Conservation (phyloP, 768 basidiomycete species). For the Leccinum variicolor region DNA sequence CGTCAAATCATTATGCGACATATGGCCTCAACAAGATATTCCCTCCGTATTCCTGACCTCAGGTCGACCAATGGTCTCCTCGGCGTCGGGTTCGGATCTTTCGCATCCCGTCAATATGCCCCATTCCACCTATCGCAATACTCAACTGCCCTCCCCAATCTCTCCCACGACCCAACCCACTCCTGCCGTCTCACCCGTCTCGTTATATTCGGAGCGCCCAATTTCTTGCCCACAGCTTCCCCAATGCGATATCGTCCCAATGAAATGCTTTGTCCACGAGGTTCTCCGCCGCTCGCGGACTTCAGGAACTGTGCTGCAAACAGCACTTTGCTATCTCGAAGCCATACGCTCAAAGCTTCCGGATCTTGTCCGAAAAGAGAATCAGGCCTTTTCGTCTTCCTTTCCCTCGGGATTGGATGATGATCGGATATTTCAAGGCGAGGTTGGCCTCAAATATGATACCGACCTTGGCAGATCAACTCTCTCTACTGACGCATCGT, state of each 20-base stretch:
- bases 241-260: constrained; percentile 46
- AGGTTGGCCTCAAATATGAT: constrained; percentile 42
- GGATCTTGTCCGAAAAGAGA: constrained; percentile 53
- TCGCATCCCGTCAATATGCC: neutral
- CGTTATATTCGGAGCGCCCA: constrained; percentile 26
- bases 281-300: constrained; percentile 85
- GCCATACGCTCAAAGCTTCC: constrained; percentile 73
- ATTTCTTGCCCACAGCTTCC: constrained; percentile 9
- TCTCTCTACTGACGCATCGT: constrained; percentile 4
- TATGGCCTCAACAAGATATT: constrained; percentile 78
- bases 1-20: constrained; percentile 71
- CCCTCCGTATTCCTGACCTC: constrained; percentile 52
- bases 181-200: constrained; percentile 27
- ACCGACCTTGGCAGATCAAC: constrained; percentile 27
- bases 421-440: constrained; percentile 41
- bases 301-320: constrained; percentile 78
- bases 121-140: constrained; percentile 26
- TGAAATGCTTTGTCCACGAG: constrained; percentile 83
- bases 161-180: constrained; percentile 46
- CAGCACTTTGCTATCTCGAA: constrained; percentile 85
- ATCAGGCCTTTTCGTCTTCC: constrained; percentile 39
- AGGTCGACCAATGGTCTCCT: constrained; percentile 26
- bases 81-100: constrained; percentile 12
- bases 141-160: constrained; percentile 51
- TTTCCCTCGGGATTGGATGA: constrained; percentile 40